Evolutionary conservation across 2,329 filamentous ascomycete genomes (phyloP), one percentile per base, ranked within the genome.

Genomic region (Cladosporium colombiae): DNA sequence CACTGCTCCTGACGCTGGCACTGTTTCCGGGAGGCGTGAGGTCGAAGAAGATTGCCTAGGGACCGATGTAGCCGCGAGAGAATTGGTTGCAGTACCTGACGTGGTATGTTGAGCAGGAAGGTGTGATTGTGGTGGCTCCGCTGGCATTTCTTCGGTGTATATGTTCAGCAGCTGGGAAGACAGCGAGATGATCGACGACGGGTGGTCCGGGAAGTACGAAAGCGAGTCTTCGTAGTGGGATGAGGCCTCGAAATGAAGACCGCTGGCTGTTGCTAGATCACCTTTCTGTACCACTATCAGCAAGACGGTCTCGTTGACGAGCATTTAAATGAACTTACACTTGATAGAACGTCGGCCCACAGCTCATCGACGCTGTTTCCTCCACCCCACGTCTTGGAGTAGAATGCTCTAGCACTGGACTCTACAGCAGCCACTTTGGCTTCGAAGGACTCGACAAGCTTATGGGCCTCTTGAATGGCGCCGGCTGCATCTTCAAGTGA

Each of bases 101-200:
- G 40, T 49, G 25, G 75, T 69, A 8, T 44, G 23, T n/a, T 59
- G 35, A 5, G 56, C n/a, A 29, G 75, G 70, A 25, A 78, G 71
- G 23, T 70, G 67, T 8, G 75, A 68, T 75, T 78, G 79, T 66
- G 82, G 81, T 3, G 88, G 88, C 49, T 89, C 83, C 23, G 91
- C 79, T 57, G 86, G 77, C 37, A 83, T 76, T 11, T 75, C 84
- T 76, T 91, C 84, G 70, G 82, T 88, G 79, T 94, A 96, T 23
- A 96, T 88, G 73, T 97, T 93, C 58, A 98, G 84, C 7, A 99
- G 84, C 44, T 98, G 89, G 71, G 91, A 91, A 21, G 92, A 92
- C 25, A 99, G 81, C 0, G 91, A 91, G 40, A 97, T 87, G 27
- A 91, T 96, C 35, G 91, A 92, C 16, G 84, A 83, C 0, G 91